Percentiles rank a stretch among this genome's conserved stretches.
phyloP scores from a whole-genome alignment of 192 early-diverging fungal genomes.

The Thamnidium elegans region DNA sequence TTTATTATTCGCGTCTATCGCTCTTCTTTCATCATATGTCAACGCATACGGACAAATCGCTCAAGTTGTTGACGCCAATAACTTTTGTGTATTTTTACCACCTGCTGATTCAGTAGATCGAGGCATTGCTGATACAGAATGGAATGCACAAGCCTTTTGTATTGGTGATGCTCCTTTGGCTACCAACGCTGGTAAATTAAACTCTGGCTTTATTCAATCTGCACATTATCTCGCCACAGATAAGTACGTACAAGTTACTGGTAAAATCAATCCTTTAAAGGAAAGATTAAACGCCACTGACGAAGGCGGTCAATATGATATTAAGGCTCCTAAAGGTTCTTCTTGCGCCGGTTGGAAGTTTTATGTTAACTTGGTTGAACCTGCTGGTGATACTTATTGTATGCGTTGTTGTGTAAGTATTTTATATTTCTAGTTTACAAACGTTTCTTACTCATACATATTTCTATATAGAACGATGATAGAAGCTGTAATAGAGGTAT shows the following conservation, averaged over 20 bases:
- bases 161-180: conserved; percentile 31
- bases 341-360: conserved; percentile 43
- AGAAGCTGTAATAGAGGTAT: conserved; percentile 43
- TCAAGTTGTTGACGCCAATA: conserved; percentile 30
- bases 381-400: conserved; percentile 45
- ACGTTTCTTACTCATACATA: neutral
- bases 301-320: conserved; percentile 52
- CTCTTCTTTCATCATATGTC: conserved; percentile 1
- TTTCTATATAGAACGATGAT: conserved; percentile 25
- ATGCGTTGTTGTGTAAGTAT: conserved; percentile 48
- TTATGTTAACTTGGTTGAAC: conserved; percentile 56
- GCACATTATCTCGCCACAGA: conserved; percentile 40
- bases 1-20: conserved; percentile 11
- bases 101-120: conserved; percentile 35
- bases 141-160: conserved; percentile 45
- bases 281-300: conserved; percentile 34
- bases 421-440: neutral
- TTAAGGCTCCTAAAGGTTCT: conserved; percentile 40
- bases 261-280: conserved; percentile 40
- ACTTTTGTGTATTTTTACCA: conserved; percentile 45
- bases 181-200: conserved; percentile 37
- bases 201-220: conserved; percentile 45
- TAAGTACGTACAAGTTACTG: conserved; percentile 54
- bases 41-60: conserved; percentile 18
- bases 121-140: conserved; percentile 43